These are phyloP conservation scores for Rhizodiscina lignyota DNA, from an alignment of 495 filamentous ascomycete genomes.

Conservation along the genomic window DNA sequence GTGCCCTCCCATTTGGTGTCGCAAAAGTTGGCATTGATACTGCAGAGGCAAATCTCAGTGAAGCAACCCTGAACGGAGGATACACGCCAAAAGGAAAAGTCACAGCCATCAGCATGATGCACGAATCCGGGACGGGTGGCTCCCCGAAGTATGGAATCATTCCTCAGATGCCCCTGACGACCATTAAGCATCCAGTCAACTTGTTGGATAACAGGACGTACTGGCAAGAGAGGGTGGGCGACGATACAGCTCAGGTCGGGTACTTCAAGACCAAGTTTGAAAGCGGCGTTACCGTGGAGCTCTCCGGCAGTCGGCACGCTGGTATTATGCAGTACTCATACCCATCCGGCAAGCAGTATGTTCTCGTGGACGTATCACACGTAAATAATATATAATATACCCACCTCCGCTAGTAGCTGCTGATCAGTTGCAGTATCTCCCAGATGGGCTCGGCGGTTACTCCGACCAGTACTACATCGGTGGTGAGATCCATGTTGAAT, in stretches of 20 bases:
- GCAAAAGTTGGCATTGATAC: no score
- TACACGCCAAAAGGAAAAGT: no score
- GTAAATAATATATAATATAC: no score
- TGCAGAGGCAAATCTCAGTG: no score
- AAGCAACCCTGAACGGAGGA: no score
- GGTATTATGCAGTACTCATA: conserved; percentile 50
- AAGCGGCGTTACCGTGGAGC: conserved; percentile 37
- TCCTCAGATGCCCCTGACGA: conserved; percentile 47
- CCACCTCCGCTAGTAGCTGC: no score
- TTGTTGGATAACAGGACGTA: no score
- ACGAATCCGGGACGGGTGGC: conserved; percentile 59
- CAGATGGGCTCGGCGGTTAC: no score
- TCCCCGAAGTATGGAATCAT: conserved; percentile 63
- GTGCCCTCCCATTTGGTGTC: neutral
- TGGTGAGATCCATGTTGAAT: no score
- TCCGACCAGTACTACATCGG: no score
- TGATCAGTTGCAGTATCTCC: no score
- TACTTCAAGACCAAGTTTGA: conserved; percentile 42
- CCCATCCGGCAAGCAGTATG: conserved; percentile 25
- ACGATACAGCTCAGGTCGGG: conserved; percentile 41
- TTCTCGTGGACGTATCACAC: conserved; percentile 56
- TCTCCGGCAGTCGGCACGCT: conserved; percentile 43
- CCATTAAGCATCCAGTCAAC: no score
- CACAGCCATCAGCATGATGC: conserved; percentile 56
- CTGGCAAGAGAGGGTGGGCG: conserved; percentile 29